These are phyloP conservation scores for Spongiforma sp. DNA, from an alignment of 1,284 basidiomycete species.

Conservation along the genomic window DNA sequence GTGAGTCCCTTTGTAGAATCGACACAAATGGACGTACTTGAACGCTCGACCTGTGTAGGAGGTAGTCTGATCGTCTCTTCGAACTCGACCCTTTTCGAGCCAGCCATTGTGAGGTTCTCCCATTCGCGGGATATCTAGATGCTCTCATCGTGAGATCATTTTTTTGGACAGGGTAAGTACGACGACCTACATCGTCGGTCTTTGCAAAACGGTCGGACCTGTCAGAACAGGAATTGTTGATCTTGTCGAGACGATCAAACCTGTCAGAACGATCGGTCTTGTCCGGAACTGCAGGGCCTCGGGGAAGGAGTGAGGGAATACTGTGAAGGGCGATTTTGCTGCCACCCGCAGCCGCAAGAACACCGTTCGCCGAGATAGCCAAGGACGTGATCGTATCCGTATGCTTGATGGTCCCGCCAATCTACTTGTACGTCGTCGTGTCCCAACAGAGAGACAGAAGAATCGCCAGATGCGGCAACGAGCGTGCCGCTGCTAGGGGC, in stretches of 20 bases:
- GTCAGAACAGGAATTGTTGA: no score
- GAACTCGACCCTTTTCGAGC: background rate
- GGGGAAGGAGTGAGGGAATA: background rate
- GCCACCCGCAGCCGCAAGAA: background rate
- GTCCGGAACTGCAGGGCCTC: background rate
- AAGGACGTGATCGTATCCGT: background rate
- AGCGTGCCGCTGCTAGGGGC: background rate
- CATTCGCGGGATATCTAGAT: background rate
- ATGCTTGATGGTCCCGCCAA: background rate
- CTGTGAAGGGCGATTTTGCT: background rate
- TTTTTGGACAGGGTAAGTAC: no score
- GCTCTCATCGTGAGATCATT: no score
- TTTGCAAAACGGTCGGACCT: no score
- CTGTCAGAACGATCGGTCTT: background rate
- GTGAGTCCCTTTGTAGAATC: background rate
- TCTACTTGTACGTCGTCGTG: background rate
- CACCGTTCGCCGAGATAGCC: background rate
- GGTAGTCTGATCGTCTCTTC: background rate
- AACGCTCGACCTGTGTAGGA: background rate
- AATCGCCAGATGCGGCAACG: background rate
- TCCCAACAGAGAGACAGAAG: slow-evolving; percentile 3
- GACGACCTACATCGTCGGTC: no score
- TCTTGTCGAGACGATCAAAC: background rate
- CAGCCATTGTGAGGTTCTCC: background rate
- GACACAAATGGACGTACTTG: background rate